phyloP scores from a whole-genome alignment of 305 asterid genomes.

The Stenogyne calaminthoides region DNA sequence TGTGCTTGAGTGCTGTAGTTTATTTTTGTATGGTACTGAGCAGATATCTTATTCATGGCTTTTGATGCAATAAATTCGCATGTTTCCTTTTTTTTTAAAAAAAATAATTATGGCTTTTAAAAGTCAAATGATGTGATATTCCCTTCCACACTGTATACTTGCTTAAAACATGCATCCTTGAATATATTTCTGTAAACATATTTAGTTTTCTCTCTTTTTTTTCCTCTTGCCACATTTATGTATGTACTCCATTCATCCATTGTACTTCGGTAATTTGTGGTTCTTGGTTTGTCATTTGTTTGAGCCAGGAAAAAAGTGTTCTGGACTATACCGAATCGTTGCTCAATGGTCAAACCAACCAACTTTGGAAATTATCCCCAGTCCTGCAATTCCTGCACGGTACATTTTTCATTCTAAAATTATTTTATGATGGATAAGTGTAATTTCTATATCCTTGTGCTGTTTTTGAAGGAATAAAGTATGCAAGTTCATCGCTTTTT shows the following conservation, averaged over 20 bases:
- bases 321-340: slow-evolving; percentile 55
- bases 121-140: neutral
- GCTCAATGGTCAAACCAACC: slow-evolving; percentile 46
- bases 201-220: no score
- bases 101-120: neutral
- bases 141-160: neutral
- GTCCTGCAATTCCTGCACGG: slow-evolving; percentile 74
- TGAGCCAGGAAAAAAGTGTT: slow-evolving; percentile 54
- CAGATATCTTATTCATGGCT: neutral
- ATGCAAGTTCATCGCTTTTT: slow-evolving; percentile 7
- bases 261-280: neutral
- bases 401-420: slow-evolving; percentile 33
- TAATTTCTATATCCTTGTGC: slow-evolving; percentile 1
- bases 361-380: slow-evolving; percentile 66
- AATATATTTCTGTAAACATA: no score
- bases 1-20: no score
- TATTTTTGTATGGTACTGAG: neutral
- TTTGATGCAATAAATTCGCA: neutral
- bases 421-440: neutral
- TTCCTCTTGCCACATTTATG: no score
- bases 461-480: slow-evolving; percentile 13
- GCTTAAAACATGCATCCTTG: no score
- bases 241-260: no score
- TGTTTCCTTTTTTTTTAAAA: neutral
- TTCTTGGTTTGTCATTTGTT: slow-evolving; percentile 3